Evolutionary conservation across 805 yeast species (phyloP).

Genomic region (Ogataea nitratoaversa): DNA sequence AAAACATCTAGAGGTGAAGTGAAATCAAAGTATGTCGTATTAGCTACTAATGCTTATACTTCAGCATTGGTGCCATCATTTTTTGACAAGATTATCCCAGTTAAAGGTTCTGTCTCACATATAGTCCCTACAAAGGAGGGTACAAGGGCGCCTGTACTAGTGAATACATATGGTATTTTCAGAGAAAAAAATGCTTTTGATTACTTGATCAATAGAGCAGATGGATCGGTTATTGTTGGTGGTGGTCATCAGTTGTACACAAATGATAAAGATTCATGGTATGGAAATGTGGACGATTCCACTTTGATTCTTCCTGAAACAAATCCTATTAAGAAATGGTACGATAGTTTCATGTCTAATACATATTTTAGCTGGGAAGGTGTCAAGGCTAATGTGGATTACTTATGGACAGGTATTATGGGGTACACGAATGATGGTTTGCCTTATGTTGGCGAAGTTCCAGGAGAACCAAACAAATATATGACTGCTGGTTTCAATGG

Average conservation of each 20-base stretch:
- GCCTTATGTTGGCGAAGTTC: constrained; percentile 42
- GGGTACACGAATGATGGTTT: constrained; percentile 39
- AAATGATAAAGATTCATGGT: constrained; percentile 8
- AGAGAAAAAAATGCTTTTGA: constrained; percentile 24
- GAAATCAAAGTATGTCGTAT: constrained; percentile 32
- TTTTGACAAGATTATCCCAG: constrained; percentile 30
- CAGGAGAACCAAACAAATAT: constrained; percentile 28
- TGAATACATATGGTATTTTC: constrained; percentile 32
- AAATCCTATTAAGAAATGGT: constrained; percentile 17
- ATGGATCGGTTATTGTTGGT: constrained; percentile 35
- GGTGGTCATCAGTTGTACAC: constrained; percentile 15
- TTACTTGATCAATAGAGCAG: constrained; percentile 34
- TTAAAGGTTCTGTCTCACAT: constrained; percentile 27
- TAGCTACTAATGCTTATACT: constrained; percentile 36
- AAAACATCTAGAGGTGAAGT: constrained; percentile 26
- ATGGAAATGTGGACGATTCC: constrained; percentile 32
- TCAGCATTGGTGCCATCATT: constrained; percentile 26
- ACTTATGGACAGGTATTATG: constrained; percentile 44
- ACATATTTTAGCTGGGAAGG: constrained; percentile 32
- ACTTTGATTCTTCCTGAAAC: constrained; percentile 20
- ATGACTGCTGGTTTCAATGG: constrained; percentile 47
- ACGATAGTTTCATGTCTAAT: constrained; percentile 28
- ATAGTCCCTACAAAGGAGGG: constrained; percentile 21
- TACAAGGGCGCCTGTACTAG: constrained; percentile 29
- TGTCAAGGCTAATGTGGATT: constrained; percentile 20